Base-by-base conservation (phyloP, 202 grass and related monocot species). In the Setaria viridis region DNA sequence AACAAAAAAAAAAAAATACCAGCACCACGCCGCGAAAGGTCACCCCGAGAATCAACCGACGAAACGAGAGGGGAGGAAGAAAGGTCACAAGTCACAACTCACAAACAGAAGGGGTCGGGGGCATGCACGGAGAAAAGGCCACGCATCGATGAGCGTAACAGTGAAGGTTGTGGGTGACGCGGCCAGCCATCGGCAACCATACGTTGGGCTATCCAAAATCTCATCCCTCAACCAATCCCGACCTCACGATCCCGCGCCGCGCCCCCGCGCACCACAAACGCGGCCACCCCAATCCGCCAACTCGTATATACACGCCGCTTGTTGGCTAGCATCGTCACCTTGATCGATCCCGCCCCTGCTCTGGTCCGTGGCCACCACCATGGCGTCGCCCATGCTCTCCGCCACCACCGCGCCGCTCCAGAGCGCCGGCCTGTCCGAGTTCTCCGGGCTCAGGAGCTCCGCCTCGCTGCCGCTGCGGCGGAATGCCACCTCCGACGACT, bases 181-280 rank as follows among this genome's bases (percentile, higher is more conserved):
- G 67, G 77, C 47, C 47, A 79, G 84, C 4, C 84, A 21, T 16
- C 80, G 85, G 41, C 88, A 90, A 32, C 95, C 95, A 91, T 88
- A 66, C 90, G 33, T 85, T 19, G 30, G 84, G 84, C 92, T 97
- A 97, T 97, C 95, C 92, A 74, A 91, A 97, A 94, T 97, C 92
- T 93, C 80, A 93, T 91, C 95, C 78, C 85, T 70, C 68, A 46
- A 55, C 67, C 82, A 90, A 91, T 82, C 72, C 72, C 2, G 77
- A 62, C 89, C 92, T 88, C 87, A 89, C 86, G 85, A 90, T 90
- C 85, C 6, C 58, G 45, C 69, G 7, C 51, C 64, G 53, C 73
- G 66, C 34, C 85, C 2, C 6, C 70, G 70, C 41, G 34, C 86
- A 88, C 91, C 88, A 93, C 88, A 88, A 62, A 72, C 69, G 57